Conservation (phyloP, 1,139 yeast genomes). For the Groenewaldozyma auringiensis region DNA sequence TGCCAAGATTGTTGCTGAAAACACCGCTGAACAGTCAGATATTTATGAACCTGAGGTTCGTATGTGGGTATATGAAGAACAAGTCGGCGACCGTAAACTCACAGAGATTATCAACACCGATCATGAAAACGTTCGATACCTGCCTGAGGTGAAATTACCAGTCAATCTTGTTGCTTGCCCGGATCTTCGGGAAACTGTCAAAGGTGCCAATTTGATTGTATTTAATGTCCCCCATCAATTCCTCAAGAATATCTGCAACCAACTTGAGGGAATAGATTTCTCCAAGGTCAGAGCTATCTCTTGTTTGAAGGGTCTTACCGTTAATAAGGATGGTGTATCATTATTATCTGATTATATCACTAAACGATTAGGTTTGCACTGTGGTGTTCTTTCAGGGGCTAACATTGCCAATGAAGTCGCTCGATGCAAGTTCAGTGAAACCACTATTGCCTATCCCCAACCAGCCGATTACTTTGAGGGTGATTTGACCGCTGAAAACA, state of each 20-base stretch:
- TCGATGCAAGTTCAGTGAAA: conserved; percentile 85
- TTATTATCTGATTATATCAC: conserved; percentile 69
- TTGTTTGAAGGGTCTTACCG: conserved; percentile 88
- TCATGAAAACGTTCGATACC: conserved; percentile 75
- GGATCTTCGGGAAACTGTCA: conserved; percentile 61
- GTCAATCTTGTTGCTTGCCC: conserved; percentile 78
- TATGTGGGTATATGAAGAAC: conserved; percentile 95
- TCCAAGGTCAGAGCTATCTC: conserved; percentile 76
- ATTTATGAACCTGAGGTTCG: conserved; percentile 62
- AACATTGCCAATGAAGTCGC: conserved; percentile 95
- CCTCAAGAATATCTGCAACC: conserved; percentile 61
- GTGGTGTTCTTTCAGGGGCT: conserved; percentile 95
- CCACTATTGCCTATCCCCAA: conserved; percentile 78
- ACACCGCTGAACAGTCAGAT: conserved; percentile 58
- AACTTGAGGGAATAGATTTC: conserved; percentile 65
- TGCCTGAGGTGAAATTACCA: conserved; percentile 77
- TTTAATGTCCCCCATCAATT: conserved; percentile 96
- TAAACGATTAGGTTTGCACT: conserved; percentile 69
- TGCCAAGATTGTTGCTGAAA: conserved; percentile 88
- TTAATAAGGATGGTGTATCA: conserved; percentile 69
- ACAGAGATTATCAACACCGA: conserved; percentile 79
- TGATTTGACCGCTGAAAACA: conserved; percentile 64
- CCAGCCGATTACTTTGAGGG: conserved; percentile 63
- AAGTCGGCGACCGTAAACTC: conserved; percentile 51
- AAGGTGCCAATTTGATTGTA: conserved; percentile 71